Percentiles rank a stretch among this genome's conserved stretches.
Evolutionary conservation across 306 rosid species (phyloP).

Genomic region (cucumber (Cucumis sativus)): Cucumber_9930_V3 NC_026655.2:32264501-32265000

Average conservation of each 20-base stretch:
- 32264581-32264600: neutral
- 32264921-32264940: conserved; percentile 23
- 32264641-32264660: neutral
- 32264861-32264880: too few relatives aligned
- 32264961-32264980: conserved; percentile 8
- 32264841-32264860: too few relatives aligned
- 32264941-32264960: conserved; percentile 24
- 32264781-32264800: neutral
- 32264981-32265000: conserved; percentile 36
- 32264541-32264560: neutral
- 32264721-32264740: neutral
- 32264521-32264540: too few relatives aligned
- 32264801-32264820: too few relatives aligned
- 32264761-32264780: neutral
- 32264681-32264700: neutral
- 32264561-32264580: neutral
- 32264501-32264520: neutral
- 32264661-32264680: neutral
- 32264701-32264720: neutral
- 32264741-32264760: neutral
- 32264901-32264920: conserved; percentile 36
- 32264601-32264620: neutral
- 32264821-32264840: too few relatives aligned
- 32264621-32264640: too few relatives aligned
- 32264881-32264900: neutral